Evolutionary conservation across 768 basidiomycete species (phyloP).

Genomic region (Tulasnella sp.): DNA sequence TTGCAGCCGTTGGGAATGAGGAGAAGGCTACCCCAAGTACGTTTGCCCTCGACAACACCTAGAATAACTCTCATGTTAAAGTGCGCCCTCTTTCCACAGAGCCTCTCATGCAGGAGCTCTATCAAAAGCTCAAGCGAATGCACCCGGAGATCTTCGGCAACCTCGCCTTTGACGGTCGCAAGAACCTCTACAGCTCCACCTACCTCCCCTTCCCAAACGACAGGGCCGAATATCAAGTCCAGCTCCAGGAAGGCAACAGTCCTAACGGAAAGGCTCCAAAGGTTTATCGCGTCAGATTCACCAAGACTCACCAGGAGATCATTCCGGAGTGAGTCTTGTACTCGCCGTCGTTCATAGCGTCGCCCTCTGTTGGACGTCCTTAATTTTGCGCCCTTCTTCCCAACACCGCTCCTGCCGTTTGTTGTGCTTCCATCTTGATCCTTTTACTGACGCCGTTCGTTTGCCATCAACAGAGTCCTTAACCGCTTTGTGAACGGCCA

Average conservation of each 20-base stretch:
- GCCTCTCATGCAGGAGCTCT: constrained; percentile 65
- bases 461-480: constrained; percentile 49
- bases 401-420: background rate
- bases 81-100: constrained; percentile 55
- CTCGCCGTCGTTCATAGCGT: background rate
- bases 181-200: constrained; percentile 65
- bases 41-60: constrained; percentile 26
- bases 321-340: constrained; percentile 50
- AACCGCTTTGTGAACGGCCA: constrained; percentile 58
- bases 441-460: background rate
- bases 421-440: no score
- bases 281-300: constrained; percentile 60
- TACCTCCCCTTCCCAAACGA: constrained; percentile 53
- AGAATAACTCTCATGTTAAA: constrained; percentile 53
- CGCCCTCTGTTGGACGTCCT: background rate
- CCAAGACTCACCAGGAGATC: constrained; percentile 43
- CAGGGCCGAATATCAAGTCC: constrained; percentile 49
- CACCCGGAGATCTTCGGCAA: constrained; percentile 64
- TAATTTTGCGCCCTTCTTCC: background rate
- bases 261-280: constrained; percentile 37
- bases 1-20: constrained; percentile 6
- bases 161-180: constrained; percentile 74
- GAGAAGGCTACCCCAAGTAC: constrained; percentile 6
- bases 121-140: constrained; percentile 53
- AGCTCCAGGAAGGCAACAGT: constrained; percentile 25